Percentiles rank a stretch among this genome's conserved stretches.
phyloP scores from a whole-genome alignment of 2,329 filamentous ascomycete genomes.

The Penicillium polonicum region DNA sequence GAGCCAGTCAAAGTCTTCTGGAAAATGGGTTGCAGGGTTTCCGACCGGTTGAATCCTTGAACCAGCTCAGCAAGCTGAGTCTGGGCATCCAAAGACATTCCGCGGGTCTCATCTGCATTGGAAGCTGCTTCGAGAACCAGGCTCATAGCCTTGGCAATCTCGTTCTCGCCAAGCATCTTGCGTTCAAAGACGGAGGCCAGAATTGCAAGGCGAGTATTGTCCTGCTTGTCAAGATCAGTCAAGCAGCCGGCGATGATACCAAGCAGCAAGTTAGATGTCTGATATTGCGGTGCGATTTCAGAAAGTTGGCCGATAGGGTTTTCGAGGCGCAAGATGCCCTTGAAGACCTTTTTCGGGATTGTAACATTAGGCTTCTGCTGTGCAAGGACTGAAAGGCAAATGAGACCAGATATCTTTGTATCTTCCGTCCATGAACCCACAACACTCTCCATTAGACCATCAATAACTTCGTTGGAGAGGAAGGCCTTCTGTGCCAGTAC shows the following conservation, averaged over 20 bases:
- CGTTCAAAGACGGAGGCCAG: conserved; percentile 39
- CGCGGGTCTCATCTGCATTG: conserved; percentile 49
- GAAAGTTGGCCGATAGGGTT: conserved; percentile 34
- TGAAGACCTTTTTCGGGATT: conserved; percentile 68
- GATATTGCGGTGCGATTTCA: conserved; percentile 36
- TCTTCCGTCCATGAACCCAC: conserved; percentile 72
- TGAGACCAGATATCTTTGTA: conserved; percentile 70
- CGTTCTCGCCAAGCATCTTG: conserved; percentile 32
- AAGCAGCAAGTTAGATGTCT: conserved; percentile 36
- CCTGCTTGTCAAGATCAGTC: conserved; percentile 33
- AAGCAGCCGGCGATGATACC: conserved; percentile 39
- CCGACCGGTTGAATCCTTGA: conserved; percentile 64
- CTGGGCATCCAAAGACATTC: conserved; percentile 50
- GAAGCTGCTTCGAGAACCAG: conserved; percentile 37
- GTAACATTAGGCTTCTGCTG: conserved; percentile 72
- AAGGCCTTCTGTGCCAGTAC: conserved; percentile 80
- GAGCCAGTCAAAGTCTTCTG: conserved; percentile 65
- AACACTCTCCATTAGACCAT: conserved; percentile 85
- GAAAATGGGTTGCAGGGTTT: conserved; percentile 62
- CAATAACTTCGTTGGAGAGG: conserved; percentile 75
- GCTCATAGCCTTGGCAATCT: conserved; percentile 33
- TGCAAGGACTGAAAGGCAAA: conserved; percentile 77
- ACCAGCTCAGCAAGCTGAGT: conserved; percentile 65
- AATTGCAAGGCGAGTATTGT: conserved; percentile 47
- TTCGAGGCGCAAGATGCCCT: conserved; percentile 43